Evolutionary conservation across 2,329 filamentous ascomycete species (phyloP).

Genomic region (Diaporthe ilicicola): DNA sequence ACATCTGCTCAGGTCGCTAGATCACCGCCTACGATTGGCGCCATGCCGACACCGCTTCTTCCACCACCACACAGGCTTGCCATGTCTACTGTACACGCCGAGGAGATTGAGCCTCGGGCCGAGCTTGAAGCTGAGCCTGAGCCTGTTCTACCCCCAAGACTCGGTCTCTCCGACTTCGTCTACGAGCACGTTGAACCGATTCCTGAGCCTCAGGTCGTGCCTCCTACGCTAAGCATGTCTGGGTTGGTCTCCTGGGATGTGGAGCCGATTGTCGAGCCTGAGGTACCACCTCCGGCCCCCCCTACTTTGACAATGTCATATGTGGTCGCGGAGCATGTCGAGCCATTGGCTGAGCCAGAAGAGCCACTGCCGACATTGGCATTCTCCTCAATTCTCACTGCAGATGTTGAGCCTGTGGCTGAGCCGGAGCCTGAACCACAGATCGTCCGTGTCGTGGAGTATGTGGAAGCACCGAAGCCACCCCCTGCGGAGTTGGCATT

Average conservation of each 20-base stretch:
- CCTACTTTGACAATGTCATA: conserved; percentile 35
- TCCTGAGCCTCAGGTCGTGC: conserved; percentile 34
- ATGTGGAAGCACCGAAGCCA: too few species aligned
- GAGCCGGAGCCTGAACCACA: conserved; percentile 29
- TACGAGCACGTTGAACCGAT: conserved; percentile 40
- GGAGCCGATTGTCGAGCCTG: conserved; percentile 42
- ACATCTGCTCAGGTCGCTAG: conserved; percentile 58
- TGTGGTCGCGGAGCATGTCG: conserved; percentile 30
- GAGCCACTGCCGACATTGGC: conserved; percentile 17
- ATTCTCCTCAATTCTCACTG: conserved; percentile 30
- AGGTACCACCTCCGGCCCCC: conserved; percentile 32
- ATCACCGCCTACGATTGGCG: conserved; percentile 40
- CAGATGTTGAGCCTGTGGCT: conserved; percentile 34
- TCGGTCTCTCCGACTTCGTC: conserved; percentile 44
- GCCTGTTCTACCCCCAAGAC: conserved; percentile 43
- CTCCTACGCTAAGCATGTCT: conserved; percentile 34
- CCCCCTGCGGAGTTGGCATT: conserved; percentile 26
- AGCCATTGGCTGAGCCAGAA: conserved; percentile 32
- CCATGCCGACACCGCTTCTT: conserved; percentile 38
- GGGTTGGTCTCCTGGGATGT: conserved; percentile 36
- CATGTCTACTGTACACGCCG: conserved; percentile 54
- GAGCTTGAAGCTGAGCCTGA: conserved; percentile 45
- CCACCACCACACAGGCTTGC: conserved; percentile 47
- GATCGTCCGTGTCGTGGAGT: too few species aligned
- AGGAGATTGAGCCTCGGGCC: conserved; percentile 51